Percentiles rank a stretch among this genome's conserved stretches.
These are phyloP conservation scores for Fusarium nisikadoi DNA, from an alignment of 2,329 filamentous ascomycete genomes.

Conservation along the genomic window DNA sequence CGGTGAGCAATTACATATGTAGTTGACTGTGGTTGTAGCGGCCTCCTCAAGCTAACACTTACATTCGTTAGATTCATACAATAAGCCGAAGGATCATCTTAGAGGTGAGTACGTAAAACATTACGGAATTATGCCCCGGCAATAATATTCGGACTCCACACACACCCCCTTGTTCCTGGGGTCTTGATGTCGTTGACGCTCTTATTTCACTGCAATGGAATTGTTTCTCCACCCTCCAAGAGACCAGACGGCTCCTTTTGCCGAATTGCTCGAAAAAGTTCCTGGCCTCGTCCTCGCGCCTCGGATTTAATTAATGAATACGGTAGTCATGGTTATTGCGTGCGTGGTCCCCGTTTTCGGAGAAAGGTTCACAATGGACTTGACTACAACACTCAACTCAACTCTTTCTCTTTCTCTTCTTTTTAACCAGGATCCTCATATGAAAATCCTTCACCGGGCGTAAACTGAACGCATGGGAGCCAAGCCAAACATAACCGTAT, in stretches of 20 bases:
- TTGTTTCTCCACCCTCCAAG: slow-evolving; percentile 33
- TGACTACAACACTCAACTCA: background rate
- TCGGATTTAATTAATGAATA: slow-evolving; percentile 12
- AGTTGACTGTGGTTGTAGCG: background rate
- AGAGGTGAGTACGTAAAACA: slow-evolving; percentile 15
- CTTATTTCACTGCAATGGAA: slow-evolving; percentile 14
- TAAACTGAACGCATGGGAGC: background rate
- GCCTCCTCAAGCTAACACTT: background rate
- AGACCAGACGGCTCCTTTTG: slow-evolving; percentile 23
- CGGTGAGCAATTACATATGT: background rate
- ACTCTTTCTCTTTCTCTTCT: background rate
- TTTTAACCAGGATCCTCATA: background rate
- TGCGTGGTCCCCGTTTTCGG: slow-evolving; percentile 25
- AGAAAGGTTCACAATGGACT: background rate
- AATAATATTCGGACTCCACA: slow-evolving; percentile 40
- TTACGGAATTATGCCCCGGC: slow-evolving; percentile 38
- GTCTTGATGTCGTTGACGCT: slow-evolving; percentile 30
- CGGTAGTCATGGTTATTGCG: slow-evolving; percentile 23
- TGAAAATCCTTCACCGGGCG: background rate
- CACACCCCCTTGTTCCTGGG: slow-evolving; percentile 4
- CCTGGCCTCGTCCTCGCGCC: slow-evolving; percentile 19
- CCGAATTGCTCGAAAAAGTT: slow-evolving; percentile 15
- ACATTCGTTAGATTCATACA: background rate
- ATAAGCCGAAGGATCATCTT: background rate
- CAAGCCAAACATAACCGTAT: background rate